Conservation (phyloP, 768 basidiomycete genomes). For the Rhodotorula babjevae region DNA sequence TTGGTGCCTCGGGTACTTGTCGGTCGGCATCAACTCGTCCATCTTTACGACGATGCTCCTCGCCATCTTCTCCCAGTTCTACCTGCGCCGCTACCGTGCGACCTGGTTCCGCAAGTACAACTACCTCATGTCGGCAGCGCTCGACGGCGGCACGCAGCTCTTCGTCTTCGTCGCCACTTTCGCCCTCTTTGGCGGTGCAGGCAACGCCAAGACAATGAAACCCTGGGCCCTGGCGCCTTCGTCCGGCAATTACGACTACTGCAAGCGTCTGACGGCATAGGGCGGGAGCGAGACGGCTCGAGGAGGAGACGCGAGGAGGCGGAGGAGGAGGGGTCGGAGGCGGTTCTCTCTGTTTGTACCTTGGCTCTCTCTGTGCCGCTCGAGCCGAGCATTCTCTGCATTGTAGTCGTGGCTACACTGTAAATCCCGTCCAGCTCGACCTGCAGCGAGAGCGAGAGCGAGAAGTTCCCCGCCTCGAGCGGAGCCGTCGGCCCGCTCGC, state of each 20-base stretch:
- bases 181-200: conserved; percentile 56
- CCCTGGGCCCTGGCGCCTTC: not conserved
- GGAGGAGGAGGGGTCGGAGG: no score
- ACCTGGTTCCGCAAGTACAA: conserved; percentile 57
- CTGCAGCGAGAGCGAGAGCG: no score
- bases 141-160: conserved; percentile 57
- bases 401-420: no score
- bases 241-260: not conserved
- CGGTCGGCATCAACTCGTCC: conserved; percentile 59
- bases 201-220: conserved; percentile 29
- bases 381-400: no score
- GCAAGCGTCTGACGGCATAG: not conserved
- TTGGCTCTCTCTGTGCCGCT: no score
- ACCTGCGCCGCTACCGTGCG: conserved; percentile 55
- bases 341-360: no score
- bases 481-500: no score
- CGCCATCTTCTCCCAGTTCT: conserved; percentile 60
- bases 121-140: conserved; percentile 56
- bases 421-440: no score
- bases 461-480: no score
- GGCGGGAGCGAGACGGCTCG: not conserved
- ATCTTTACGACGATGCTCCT: conserved; percentile 55
- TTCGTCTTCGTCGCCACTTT: conserved; percentile 49
- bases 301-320: not conserved
- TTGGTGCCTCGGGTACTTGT: conserved; percentile 52